Conservation (phyloP, 1,284 basidiomycete genomes). For the Trametes versicolor region DNA sequence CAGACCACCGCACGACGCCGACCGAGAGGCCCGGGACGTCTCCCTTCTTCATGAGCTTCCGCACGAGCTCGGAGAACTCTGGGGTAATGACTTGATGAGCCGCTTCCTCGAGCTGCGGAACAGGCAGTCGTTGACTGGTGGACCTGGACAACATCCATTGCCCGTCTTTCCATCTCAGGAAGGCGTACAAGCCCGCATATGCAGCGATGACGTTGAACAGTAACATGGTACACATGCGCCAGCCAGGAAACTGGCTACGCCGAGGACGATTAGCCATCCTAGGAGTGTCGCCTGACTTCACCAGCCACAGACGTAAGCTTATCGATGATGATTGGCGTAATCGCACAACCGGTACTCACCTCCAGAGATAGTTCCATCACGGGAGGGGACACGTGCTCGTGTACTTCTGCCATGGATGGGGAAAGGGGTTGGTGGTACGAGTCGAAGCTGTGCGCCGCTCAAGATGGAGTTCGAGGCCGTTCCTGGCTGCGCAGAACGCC, state of each 20-base stretch:
- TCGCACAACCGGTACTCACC: too few species aligned
- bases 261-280: background rate
- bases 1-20: conserved; percentile 29
- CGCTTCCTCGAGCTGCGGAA: background rate
- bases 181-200: background rate
- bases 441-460: too few species aligned
- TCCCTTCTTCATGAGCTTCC: conserved; percentile 16
- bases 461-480: too few species aligned
- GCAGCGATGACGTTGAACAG: background rate
- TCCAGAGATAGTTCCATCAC: too few species aligned
- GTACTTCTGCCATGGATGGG: too few species aligned
- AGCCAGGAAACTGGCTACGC: background rate
- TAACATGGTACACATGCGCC: background rate
- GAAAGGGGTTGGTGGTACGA: too few species aligned
- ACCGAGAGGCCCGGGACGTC: conserved; percentile 32
- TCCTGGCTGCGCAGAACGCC: too few species aligned
- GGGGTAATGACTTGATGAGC: conserved; percentile 8
- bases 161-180: background rate
- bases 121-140: background rate
- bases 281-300: too few species aligned
- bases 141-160: background rate
- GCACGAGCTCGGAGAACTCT: conserved; percentile 17
- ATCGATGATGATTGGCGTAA: too few species aligned
- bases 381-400: too few species aligned
- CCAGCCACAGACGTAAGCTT: too few species aligned